A percentile compares a stretch with the other conserved stretches of the same genome.
Conservation (phyloP, 108 stramenopile genomes). For the Ochromonas danica region DNA sequence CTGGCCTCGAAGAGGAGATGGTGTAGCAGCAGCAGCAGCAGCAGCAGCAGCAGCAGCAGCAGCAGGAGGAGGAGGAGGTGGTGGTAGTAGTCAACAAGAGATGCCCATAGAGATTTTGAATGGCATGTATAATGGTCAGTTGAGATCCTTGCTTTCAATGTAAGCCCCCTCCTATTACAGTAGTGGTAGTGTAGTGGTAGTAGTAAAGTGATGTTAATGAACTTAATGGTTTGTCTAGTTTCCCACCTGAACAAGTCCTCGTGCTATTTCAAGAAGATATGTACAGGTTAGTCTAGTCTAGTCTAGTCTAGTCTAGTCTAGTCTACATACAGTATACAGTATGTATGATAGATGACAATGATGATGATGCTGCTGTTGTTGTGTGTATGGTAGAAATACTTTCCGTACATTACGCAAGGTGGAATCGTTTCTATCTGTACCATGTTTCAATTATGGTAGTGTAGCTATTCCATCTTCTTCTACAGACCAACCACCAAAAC, state of each 20-base stretch:
- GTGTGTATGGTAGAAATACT: background rate
- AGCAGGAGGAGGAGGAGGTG: no score
- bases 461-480: background rate
- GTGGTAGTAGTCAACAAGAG: no score
- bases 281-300: no score
- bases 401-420: background rate
- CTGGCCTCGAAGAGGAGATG: background rate
- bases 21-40: no score
- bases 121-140: background rate
- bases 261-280: background rate
- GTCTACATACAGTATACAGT: no score
- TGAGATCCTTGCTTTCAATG: background rate
- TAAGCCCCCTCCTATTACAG: background rate
- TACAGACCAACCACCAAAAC: background rate
- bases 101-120: background rate
- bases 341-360: no score
- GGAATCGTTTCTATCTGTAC: background rate
- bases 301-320: no score
- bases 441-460: background rate
- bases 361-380: no score
- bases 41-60: no score
- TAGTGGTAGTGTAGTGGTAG: background rate
- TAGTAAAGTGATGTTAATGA: background rate
- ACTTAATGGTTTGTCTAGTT: background rate
- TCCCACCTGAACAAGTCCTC: background rate